Conservation (phyloP, 2,329 filamentous ascomycete genomes). For the Sporothrix humicola region DNA sequence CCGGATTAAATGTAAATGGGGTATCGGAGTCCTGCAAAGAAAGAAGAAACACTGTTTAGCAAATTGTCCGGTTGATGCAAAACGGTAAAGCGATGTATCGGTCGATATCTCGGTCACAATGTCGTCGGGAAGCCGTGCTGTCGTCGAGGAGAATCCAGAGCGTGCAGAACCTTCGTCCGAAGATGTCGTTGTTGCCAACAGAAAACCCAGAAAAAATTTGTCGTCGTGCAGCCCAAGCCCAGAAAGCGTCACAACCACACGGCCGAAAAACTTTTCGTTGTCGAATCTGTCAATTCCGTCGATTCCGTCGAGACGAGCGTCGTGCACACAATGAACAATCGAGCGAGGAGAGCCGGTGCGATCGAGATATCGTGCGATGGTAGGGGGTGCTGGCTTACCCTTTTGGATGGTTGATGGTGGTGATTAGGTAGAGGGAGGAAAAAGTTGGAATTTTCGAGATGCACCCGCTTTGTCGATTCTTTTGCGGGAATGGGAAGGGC, state of each 20-base stretch:
- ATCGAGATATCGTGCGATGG: conserved; percentile 19
- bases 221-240: background rate
- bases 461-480: conserved; percentile 32
- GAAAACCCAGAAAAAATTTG: background rate
- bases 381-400: conserved; percentile 36
- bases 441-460: conserved; percentile 37
- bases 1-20: conserved; percentile 26
- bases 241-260: background rate
- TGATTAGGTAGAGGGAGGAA: conserved; percentile 28
- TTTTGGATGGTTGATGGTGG: conserved; percentile 36
- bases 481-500: conserved; percentile 31
- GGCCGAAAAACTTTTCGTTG: background rate
- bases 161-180: conserved; percentile 23
- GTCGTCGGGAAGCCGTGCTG: conserved; percentile 20
- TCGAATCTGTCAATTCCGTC: background rate
- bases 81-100: too few relatives aligned
- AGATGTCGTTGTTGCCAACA: background rate
- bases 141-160: conserved; percentile 19
- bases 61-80: background rate
- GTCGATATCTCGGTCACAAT: too few relatives aligned
- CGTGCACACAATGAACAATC: conserved; percentile 23
- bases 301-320: conserved; percentile 9
- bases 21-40: conserved; percentile 33
- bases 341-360: conserved; percentile 16
- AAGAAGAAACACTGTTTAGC: conserved; percentile 23